phyloP scores from a whole-genome alignment of 1,139 yeast genomes.

The Candida gigantensis region DNA sequence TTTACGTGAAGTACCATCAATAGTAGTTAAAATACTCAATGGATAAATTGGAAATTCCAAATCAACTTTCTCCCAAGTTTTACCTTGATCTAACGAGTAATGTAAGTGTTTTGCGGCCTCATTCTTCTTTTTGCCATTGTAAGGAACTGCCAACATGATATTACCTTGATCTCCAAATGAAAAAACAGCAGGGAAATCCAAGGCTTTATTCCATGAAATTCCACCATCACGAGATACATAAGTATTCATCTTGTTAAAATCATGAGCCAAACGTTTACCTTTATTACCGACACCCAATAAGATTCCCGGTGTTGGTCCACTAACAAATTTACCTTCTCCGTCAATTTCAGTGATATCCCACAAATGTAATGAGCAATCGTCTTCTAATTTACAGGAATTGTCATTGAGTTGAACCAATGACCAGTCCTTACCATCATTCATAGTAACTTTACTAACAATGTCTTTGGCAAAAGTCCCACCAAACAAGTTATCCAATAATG shows the following conservation, averaged over 20 bases:
- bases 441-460: conserved; percentile 41
- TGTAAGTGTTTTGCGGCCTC: conserved; percentile 31
- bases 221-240: conserved; percentile 83
- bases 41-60: conserved; percentile 55
- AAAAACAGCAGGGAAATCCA: conserved; percentile 56
- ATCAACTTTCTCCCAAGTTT: conserved; percentile 55
- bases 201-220: conserved; percentile 59
- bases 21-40: conserved; percentile 51
- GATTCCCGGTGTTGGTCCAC: conserved; percentile 75
- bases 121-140: conserved; percentile 23
- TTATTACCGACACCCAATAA: conserved; percentile 60
- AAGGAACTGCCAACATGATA: conserved; percentile 63
- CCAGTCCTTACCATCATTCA: conserved; percentile 73
- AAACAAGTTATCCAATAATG: conserved; percentile 28
- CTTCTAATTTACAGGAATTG: conserved; percentile 44
- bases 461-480: conserved; percentile 26
- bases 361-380: conserved; percentile 59
- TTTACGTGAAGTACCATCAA: conserved; percentile 72
- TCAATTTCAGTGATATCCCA: conserved; percentile 49
- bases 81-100: conserved; percentile 77
- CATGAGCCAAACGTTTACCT: conserved; percentile 35
- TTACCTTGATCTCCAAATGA: conserved; percentile 84
- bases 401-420: conserved; percentile 47
- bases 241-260: conserved; percentile 39
- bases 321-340: conserved; percentile 57